Evolutionary conservation across 2,329 filamentous ascomycete genomes (phyloP), one percentile per base, ranked within the genome.

Genomic region (Didymella lethalis): DNA sequence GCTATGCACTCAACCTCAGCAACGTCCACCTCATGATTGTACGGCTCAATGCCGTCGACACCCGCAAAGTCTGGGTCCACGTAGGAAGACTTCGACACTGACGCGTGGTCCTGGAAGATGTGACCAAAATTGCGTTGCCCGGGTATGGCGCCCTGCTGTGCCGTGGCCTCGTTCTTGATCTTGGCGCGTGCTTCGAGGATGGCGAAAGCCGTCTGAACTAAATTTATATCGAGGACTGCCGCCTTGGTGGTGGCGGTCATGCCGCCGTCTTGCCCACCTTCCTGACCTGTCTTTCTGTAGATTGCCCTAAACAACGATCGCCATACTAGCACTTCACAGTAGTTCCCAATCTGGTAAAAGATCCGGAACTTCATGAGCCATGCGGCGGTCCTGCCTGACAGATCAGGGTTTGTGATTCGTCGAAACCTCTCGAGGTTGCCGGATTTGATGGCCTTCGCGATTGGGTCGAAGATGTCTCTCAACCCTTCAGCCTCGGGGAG

Each of bases 321-420:
- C 92, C 92, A 97, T 12, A 96, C 86, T 2, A 96, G 82, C 1
- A 92, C 87, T 55, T 95, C 90, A 57, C 93, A 89, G 51, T 92
- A 86, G 70, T 91, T 91, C 3, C 87, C 84, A 11, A 97, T 81
- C 14, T 90, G 87, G 6, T 96, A 83, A 23, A 96, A 84, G 26
- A 97, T 84, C 1, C 91, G 89, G 72, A 88, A 90, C 38, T 85
- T 83, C 28, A 92, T 86, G 58, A 97, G 89, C 89, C 91, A 97
- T 46, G 84, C 50, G 1, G 72, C 64, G 36, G 62, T 62, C 10
- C 59, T 55, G 38, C 68, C 64, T 1, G 70, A 62, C 7, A 69
- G 63, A 10, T 74, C 67, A 5, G 75, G 66, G 44, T 85, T 84
- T 7, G 96, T 82, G 44, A 92, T 85, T 16, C 85, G 79, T 60